Evolutionary conservation across 176 grass and related monocot genomes (phyloP), one percentile per base, ranked within the genome.

Genomic region (Ampelocalamus luodianensis): DNA sequence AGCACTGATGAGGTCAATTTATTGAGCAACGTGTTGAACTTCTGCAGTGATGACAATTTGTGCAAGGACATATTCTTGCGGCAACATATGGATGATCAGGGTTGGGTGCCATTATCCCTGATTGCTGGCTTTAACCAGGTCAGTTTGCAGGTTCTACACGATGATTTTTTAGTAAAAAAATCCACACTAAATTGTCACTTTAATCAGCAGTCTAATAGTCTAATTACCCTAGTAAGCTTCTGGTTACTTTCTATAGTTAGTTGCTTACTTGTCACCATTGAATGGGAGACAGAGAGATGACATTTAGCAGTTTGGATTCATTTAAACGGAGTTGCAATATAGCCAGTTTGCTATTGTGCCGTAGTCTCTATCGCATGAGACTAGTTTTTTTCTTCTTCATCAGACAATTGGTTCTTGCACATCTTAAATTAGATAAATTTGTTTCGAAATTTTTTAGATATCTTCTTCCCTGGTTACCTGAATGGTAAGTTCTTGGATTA

Each of bases 81-180:
- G n/a, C 16, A 71, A 51, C 92, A 88, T 45, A 99, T 99, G 96
- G 91, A 96, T 88, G 88, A 89, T 55, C 91, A 89, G 79, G 96
- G 96, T 22, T 99, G 96, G 96, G 96, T 99, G 51, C 83, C 87
- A n/a, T 67, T 94, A 71, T 88, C 96, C 53, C 74, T 96, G 53
- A 89, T 99, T 82, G 93, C 93, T 88, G 76, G 81, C 15, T 99
- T 99, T 61, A 93, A 79, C 40, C 69, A 88, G 75, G 93, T 96
- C 27, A 82, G 89, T 93, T 81, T 76, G 42, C 9, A n/a, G 15
- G 46, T 77, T 36, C 44, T 86, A 22, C 67, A 53, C 18, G 46
- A 44, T 54, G 10, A 0, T 63, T 73, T 83, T 12, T 54, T 23
- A 45, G 22, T 8, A 72, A 18, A 58, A 79, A 4, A 46, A 68